Evolutionary conservation across 1,139 yeast species (phyloP).

Genomic region (Taphrina deformans): DNA sequence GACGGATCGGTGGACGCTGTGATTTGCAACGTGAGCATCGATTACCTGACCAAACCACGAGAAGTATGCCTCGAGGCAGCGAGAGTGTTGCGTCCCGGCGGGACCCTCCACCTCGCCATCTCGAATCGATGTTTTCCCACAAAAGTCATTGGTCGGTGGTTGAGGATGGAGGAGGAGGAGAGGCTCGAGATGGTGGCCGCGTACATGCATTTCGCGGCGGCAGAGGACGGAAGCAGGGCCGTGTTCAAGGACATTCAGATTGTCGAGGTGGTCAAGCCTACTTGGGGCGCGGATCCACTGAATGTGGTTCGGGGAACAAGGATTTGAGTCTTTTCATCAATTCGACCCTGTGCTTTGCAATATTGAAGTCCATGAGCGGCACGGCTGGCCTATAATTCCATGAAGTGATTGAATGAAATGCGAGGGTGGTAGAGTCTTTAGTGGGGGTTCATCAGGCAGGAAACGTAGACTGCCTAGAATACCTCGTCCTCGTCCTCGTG

Average conservation of each 20-base stretch:
- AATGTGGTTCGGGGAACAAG: constrained; percentile 24
- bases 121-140: constrained; percentile 33
- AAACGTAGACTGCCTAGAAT: too few relatives aligned
- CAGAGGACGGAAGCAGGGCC: constrained; percentile 2
- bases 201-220: constrained; percentile 26
- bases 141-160: constrained; percentile 28
- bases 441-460: too few relatives aligned
- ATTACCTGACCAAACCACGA: constrained; percentile 25
- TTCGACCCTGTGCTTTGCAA: not conserved
- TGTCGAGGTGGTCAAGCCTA: constrained; percentile 22
- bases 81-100: constrained; percentile 21
- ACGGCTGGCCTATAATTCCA: not conserved
- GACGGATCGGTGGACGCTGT: constrained; percentile 12
- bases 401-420: not conserved
- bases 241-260: constrained; percentile 22
- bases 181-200: constrained; percentile 30
- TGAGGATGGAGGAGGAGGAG: constrained; percentile 19
- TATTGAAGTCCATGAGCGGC: not conserved
- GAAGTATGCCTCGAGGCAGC: constrained; percentile 26
- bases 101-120: constrained; percentile 29
- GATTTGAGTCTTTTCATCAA: not conserved
- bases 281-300: constrained; percentile 19
- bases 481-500: constrained; percentile 27
- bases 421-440: too few relatives aligned
- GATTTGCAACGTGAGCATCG: constrained; percentile 32